Base-by-base conservation (phyloP, 139 green algal species). In the Coelastrella sp. region DNA sequence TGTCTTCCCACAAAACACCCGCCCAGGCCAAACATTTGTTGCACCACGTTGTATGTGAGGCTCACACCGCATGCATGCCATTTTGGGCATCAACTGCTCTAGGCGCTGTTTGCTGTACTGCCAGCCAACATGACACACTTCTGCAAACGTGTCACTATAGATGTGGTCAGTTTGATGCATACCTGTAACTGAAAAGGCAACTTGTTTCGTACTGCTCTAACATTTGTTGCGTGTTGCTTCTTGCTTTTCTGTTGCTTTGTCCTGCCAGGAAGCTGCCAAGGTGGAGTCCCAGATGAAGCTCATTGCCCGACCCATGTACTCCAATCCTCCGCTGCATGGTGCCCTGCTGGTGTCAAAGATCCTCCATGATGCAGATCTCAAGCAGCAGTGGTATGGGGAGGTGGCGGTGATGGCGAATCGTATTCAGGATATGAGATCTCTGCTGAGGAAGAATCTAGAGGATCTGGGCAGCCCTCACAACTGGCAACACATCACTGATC, bases 381-480 rank as follows among this genome's bases (percentile, higher is more conserved):
- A 98, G 90, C 8, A 88, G 63, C 89, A 94, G 87, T 98, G 96
- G 95, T 96, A 85, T 67, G 60, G 84, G 63, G 94, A 98, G 90
- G 92, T 98, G 13, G 90, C 92, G 78, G 91, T 85, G 13, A 98
- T 98, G 96, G 96, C 96, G 0, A 88, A 96, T 23, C 93, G 96
- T 88, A 98, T 98, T 92, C 98, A 96, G 80, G 72, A 35, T 81
- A 97, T 98, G 94, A 89, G 96, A 62, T 66, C 57, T 0, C 83
- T 92, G 71, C 91, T 98, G 85, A 86, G 92, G 23, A 34, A 92
- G 41, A 86, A 90, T 37, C 83, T 98, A 6, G 93, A 98, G 86
- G 53, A 66, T 8, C 73, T 85, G n/a, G 93, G 91, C 85, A 93
- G 85, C 48, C 63, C 87, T 37, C 83, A 79, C 51, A 73, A 43